Evolutionary conservation across 257 asterid species (phyloP).

Genomic region (Scutellaria galericulata): DNA sequence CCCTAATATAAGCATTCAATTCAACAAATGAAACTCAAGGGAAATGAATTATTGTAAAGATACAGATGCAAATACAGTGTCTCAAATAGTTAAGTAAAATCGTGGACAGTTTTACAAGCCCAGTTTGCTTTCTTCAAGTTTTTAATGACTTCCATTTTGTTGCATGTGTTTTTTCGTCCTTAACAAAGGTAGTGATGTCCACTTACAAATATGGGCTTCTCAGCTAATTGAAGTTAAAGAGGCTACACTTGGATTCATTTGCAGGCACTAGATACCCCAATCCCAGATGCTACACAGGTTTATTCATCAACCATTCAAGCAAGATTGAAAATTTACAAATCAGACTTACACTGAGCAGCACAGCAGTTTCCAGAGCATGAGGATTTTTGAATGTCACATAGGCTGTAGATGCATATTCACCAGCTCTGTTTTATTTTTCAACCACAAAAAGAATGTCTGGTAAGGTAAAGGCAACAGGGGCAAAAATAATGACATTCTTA

Average conservation of each 20-base stretch:
- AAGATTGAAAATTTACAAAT: slow-evolving; percentile 9
- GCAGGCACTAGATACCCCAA: slow-evolving; percentile 20
- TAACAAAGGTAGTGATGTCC: not conserved
- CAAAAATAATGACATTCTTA: slow-evolving; percentile 1
- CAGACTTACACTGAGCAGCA: slow-evolving; percentile 88
- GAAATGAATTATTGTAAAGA: slow-evolving; percentile 4
- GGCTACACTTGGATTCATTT: slow-evolving; percentile 4
- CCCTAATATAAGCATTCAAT: slow-evolving; percentile 57
- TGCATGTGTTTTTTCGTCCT: slow-evolving; percentile 1
- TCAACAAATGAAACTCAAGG: not conserved
- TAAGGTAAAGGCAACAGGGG: not conserved
- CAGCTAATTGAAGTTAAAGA: not conserved
- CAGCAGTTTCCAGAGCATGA: slow-evolving; percentile 94
- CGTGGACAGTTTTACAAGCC: not conserved
- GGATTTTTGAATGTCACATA: slow-evolving; percentile 84
- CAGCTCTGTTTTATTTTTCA: slow-evolving; percentile 63
- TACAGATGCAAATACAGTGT: not conserved
- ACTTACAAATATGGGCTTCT: not conserved
- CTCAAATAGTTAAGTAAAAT: not conserved
- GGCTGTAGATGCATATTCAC: slow-evolving; percentile 80
- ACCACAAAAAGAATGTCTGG: slow-evolving; percentile 33
- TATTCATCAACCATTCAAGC: slow-evolving; percentile 6
- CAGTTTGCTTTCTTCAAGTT: not conserved
- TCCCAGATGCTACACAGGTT: slow-evolving; percentile 24
- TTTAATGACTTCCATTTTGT: not conserved